These are phyloP conservation scores for Coemansia sp. DNA, from an alignment of 192 early-diverging fungal species.

Conservation along the genomic window DNA sequence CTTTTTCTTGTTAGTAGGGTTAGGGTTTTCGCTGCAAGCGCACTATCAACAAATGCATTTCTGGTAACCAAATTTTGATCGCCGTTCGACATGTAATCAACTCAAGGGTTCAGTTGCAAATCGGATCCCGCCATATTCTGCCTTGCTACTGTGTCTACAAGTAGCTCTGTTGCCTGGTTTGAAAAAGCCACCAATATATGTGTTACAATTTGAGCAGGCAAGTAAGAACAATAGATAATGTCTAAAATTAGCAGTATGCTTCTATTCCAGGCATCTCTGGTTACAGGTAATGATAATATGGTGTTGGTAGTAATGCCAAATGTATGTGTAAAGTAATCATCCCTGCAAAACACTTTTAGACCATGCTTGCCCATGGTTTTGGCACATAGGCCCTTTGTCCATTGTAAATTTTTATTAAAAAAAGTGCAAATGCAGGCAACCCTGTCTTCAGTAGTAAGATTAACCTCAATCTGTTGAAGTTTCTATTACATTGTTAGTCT, in stretches of 20 bases:
- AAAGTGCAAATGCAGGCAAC: not conserved
- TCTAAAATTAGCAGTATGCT: not conserved
- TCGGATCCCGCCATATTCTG: no score
- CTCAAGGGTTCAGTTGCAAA: not conserved
- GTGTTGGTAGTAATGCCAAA: not conserved
- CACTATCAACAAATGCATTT: not conserved
- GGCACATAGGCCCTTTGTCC: not conserved
- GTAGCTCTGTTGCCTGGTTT: no score
- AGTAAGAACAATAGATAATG: not conserved
- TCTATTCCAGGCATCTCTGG: not conserved
- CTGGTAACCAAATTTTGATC: not conserved
- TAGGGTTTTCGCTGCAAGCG: no score
- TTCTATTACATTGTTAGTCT: not conserved
- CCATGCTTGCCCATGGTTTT: not conserved
- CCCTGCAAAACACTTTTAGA: not conserved
- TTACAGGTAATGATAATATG: conserved; percentile 2
- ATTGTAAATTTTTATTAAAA: not conserved
- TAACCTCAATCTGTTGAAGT: not conserved
- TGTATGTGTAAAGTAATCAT: conserved; percentile 1
- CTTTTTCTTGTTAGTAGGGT: no score
- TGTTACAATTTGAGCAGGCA: not conserved
- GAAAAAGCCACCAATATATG: conserved; percentile 6
- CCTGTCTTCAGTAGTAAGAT: not conserved
- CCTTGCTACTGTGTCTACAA: no score
- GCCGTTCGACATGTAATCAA: not conserved